phyloP scores from a whole-genome alignment of 495 filamentous ascomycete species.

The Hypoxylon cercidicola region DNA sequence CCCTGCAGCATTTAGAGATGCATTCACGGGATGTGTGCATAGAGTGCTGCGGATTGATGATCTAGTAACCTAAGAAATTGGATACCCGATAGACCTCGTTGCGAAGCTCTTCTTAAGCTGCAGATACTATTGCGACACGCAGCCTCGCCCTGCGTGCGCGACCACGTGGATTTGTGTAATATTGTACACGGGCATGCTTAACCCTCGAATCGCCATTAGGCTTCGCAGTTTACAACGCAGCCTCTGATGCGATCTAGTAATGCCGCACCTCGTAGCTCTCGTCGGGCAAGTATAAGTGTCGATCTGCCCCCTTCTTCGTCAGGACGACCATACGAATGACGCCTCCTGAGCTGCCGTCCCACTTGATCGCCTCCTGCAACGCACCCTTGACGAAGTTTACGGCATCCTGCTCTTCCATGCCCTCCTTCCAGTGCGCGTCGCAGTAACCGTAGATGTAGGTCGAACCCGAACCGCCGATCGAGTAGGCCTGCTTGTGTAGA shows the following conservation, averaged over 20 bases:
- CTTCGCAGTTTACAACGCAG: conserved; percentile 4
- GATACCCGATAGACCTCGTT: conserved; percentile 16
- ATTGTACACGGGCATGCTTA: conserved; percentile 42
- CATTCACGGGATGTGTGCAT: conserved; percentile 21
- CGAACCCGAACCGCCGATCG: conserved; percentile 96
- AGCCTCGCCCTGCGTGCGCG: conserved; percentile 11
- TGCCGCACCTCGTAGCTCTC: conserved; percentile 73
- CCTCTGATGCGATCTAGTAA: conserved; percentile 36
- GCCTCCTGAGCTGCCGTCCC: conserved; percentile 96
- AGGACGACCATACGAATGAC: conserved; percentile 98
- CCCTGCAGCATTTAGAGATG: conserved; percentile 28
- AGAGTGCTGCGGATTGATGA: conserved; percentile 17
- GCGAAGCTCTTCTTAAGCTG: conserved; percentile 32
- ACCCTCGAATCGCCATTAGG: conserved; percentile 28
- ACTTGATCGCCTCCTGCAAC: conserved; percentile 94
- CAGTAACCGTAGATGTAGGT: conserved; percentile 99
- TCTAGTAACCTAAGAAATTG: conserved; percentile 28
- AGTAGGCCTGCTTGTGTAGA: conserved; percentile 94
- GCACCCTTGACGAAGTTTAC: conserved; percentile 91
- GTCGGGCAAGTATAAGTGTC: conserved; percentile 92
- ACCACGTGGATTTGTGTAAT: conserved; percentile 34
- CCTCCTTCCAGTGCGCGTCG: conserved; percentile 94
- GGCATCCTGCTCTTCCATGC: conserved; percentile 94
- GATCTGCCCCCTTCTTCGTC: conserved; percentile 84
- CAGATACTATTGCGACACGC: conserved; percentile 9